A percentile compares a stretch with the other conserved stretches of the same genome.
These are phyloP conservation scores for Lachancea lanzarotensis DNA, from an alignment of 805 yeast genomes.

Conservation along the genomic window DNA sequence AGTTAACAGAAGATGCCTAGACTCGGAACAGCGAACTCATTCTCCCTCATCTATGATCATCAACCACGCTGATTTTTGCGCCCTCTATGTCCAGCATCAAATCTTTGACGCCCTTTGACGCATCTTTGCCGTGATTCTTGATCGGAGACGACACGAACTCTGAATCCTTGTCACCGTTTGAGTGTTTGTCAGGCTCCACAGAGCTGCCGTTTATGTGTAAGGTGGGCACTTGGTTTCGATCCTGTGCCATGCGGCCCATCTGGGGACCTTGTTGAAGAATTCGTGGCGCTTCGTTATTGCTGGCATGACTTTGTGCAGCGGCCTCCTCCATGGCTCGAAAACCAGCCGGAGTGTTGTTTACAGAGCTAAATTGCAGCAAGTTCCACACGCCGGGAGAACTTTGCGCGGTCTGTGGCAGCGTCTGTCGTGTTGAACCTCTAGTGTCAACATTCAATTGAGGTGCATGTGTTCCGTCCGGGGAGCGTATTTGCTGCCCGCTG, in stretches of 20 bases:
- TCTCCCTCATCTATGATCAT: constrained; percentile 11
- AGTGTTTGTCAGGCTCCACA: not conserved
- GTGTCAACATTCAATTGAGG: constrained; percentile 1
- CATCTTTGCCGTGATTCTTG: constrained; percentile 15
- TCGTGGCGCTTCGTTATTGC: not conserved
- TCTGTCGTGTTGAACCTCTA: constrained; percentile 14
- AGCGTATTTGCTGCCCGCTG: constrained; percentile 20
- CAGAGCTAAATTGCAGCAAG: constrained; percentile 68
- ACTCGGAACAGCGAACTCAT: not conserved
- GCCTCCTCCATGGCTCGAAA: constrained; percentile 5
- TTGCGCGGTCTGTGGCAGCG: constrained; percentile 19
- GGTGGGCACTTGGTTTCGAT: not conserved
- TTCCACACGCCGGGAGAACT: constrained; percentile 91
- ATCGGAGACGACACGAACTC: constrained; percentile 27
- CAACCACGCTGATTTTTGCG: constrained; percentile 26
- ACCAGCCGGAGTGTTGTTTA: constrained; percentile 31
- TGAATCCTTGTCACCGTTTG: constrained; percentile 6
- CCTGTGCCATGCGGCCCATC: not conserved
- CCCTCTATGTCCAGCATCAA: constrained; percentile 29
- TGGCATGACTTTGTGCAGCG: not conserved
- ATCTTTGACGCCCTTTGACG: constrained; percentile 13
- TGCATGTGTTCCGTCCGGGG: constrained; percentile 15
- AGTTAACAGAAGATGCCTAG: too few species aligned
- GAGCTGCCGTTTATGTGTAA: constrained; percentile 6
- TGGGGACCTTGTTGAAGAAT: constrained; percentile 2